Evolutionary conservation across 495 filamentous ascomycete species (phyloP), one percentile per base, ranked within the genome.

Genomic region (Bathelium albidoporum): DNA sequence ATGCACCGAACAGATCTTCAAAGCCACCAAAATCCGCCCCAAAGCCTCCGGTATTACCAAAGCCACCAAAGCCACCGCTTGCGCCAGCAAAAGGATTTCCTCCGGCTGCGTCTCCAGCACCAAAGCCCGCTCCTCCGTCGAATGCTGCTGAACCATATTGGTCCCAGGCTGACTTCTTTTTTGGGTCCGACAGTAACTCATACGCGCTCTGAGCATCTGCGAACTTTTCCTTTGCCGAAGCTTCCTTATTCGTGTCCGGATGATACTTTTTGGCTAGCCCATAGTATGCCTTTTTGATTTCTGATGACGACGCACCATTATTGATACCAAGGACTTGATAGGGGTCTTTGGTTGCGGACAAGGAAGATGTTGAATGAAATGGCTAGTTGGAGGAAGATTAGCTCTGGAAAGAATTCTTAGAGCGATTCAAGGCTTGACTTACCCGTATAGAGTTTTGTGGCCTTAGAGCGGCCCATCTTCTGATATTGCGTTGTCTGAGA

Each of bases 281-380:
- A 74, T 98, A 98, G 79, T 98, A 98, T 1, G 94, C 93, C 75
- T 97, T 97, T 72, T 98, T 98, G 70, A 98, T 96, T 7, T 97
- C 95, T 61, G 84, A 72, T 4, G 89, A 75, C n/a, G 90, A 87
- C 16, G 94, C 89, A 44, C 73, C 79, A 72, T 89, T 93, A 63
- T 80, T 78, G 16, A 98, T 87, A n/a, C 93, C 94, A 39, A 98
- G 85, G 32, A 86, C 77, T 61, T 82, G 83, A 73, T 98, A 98
- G 9, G 94, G 94, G 70, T 98, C 86, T 69, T 88, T 82, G 24
- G 85, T 82, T 2, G 89, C 85, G 52, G 81, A 73, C 24, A 81
- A 73, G 18, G 76, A 73, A 43, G 84, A 73, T 0, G 89, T 89
- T 12, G 88, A 79, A 74, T 95, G 91, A 74, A 98, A 96, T 41